Evolutionary conservation across 129 eudicot species (phyloP).

Genomic region (Scalesia atractyloides): DNA sequence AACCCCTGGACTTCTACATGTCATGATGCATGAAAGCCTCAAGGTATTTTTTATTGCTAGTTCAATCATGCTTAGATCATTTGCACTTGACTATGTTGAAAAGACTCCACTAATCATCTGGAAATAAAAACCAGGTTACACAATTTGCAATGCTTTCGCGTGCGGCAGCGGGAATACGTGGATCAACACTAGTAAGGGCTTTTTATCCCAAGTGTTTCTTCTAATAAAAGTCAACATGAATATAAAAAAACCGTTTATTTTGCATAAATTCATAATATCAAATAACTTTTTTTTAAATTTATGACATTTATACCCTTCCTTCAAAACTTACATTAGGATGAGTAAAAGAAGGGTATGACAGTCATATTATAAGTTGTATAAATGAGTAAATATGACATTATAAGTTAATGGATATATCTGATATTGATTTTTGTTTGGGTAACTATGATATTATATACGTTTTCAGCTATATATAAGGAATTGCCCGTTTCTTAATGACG

Average conservation of each 20-base stretch:
- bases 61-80: background rate
- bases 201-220: background rate
- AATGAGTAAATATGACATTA: too few species aligned
- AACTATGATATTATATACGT: background rate
- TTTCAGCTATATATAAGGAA: background rate
- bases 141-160: constrained; percentile 96
- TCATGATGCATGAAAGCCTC: constrained; percentile 94
- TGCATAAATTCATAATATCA: background rate
- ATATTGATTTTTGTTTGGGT: background rate
- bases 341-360: background rate
- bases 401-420: background rate
- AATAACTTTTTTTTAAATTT: background rate
- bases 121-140: constrained; percentile 56
- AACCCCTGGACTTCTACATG: constrained; percentile 89
- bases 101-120: background rate
- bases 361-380: too few species aligned
- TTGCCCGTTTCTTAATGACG: background rate
- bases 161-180: constrained; percentile 96
- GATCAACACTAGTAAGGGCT: constrained; percentile 78
- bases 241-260: background rate
- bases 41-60: constrained; percentile 55
- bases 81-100: background rate
- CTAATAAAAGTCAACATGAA: background rate
- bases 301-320: background rate
- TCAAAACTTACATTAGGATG: background rate